Conservation (phyloP, 495 filamentous ascomycete genomes). For the Haplographium delicatum region DNA sequence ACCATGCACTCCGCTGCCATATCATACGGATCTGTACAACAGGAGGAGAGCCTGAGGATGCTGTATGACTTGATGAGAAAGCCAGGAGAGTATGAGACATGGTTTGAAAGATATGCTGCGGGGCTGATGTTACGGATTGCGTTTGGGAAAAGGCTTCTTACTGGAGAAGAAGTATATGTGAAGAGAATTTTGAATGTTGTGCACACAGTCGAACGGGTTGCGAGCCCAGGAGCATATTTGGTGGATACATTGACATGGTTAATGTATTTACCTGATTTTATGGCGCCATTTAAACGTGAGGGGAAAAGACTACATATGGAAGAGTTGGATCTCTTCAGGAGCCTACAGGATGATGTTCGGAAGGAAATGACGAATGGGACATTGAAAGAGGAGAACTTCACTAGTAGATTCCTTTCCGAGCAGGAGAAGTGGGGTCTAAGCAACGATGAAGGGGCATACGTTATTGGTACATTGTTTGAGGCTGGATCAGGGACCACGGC, state of each 20-base stretch:
- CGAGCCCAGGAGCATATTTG: conserved; percentile 29
- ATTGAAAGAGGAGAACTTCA: conserved; percentile 21
- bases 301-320: conserved; percentile 25
- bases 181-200: conserved; percentile 24
- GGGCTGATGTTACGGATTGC: conserved; percentile 29
- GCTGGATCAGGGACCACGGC: conserved; percentile 38
- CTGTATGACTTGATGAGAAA: conserved; percentile 25
- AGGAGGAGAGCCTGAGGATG: conserved; percentile 24
- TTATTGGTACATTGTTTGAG: conserved; percentile 37
- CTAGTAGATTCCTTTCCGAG: conserved; percentile 15
- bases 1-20: conserved; percentile 25
- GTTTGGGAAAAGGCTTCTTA: conserved; percentile 28
- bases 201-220: conserved; percentile 30
- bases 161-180: conserved; percentile 27
- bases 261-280: conserved; percentile 28
- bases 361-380: conserved; percentile 19
- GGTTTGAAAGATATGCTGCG: conserved; percentile 28
- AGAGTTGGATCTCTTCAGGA: conserved; percentile 27
- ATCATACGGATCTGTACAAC: conserved; percentile 24
- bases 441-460: conserved; percentile 29
- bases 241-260: conserved; percentile 31
- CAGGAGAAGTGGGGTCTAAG: conserved; percentile 25
- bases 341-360: conserved; percentile 27
- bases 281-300: conserved; percentile 34
- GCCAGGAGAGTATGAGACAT: conserved; percentile 26